Conservation (phyloP, 179 eudicot genomes). For the Beta corolliflora region DNA sequence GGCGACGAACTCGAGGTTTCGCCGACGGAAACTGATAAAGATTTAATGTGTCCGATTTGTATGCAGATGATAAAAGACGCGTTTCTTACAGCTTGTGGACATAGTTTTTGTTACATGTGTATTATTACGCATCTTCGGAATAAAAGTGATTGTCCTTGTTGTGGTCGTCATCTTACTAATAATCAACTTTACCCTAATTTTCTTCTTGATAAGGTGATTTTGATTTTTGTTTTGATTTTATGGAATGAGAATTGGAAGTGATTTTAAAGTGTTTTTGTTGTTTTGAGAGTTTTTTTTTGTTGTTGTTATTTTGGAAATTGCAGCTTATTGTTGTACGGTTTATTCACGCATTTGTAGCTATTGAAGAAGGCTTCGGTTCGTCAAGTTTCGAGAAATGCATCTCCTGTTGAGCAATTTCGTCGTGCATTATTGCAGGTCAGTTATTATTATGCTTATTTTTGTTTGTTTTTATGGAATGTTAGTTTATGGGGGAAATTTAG, state of each 20-base stretch:
- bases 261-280: background rate
- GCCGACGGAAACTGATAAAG: slow-evolving; percentile 2
- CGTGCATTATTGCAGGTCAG: slow-evolving; percentile 76
- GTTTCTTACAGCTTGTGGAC: slow-evolving; percentile 81
- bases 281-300: background rate
- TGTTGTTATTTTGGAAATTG: background rate
- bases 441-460: slow-evolving; percentile 21
- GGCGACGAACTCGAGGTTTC: background rate
- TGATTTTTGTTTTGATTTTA: background rate
- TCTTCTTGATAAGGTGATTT: slow-evolving; percentile 75
- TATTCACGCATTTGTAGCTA: slow-evolving; percentile 52
- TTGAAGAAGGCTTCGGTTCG: slow-evolving; percentile 75
- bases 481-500: no score
- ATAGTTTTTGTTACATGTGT: slow-evolving; percentile 90
- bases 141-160: slow-evolving; percentile 84
- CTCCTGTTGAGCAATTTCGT: slow-evolving; percentile 84
- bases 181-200: slow-evolving; percentile 78
- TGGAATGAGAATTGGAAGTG: no score
- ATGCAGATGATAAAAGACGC: slow-evolving; percentile 87
- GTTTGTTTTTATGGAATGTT: no score
- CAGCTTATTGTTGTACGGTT: slow-evolving; percentile 19
- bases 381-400: slow-evolving; percentile 61
- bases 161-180: slow-evolving; percentile 57
- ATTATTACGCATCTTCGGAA: slow-evolving; percentile 67
- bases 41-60: slow-evolving; percentile 84